phyloP scores from a whole-genome alignment of 805 yeast species.

The Torulaspora indica region DNA sequence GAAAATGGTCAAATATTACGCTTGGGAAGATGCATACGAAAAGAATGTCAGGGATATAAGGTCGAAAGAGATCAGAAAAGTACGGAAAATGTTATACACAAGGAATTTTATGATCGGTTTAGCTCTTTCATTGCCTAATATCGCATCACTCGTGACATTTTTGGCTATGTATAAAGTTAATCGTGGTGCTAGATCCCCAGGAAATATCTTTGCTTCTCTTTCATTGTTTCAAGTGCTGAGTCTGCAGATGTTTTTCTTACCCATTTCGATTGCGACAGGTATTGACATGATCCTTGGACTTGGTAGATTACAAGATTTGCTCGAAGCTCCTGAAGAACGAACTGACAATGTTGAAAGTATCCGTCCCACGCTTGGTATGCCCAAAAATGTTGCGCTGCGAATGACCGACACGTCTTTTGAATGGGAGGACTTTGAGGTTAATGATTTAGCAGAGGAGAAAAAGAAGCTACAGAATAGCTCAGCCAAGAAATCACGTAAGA shows the following conservation, averaged over 20 bases:
- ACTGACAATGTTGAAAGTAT: slow-evolving; percentile 18
- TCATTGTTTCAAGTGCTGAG: slow-evolving; percentile 61
- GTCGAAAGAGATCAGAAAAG: slow-evolving; percentile 52
- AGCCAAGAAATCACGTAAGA: slow-evolving; percentile 14
- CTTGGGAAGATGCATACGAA: slow-evolving; percentile 84
- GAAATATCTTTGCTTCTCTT: slow-evolving; percentile 63
- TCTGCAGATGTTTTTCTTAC: slow-evolving; percentile 61
- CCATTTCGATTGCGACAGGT: slow-evolving; percentile 62
- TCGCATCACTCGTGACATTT: slow-evolving; percentile 65
- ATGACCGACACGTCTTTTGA: slow-evolving; percentile 53
- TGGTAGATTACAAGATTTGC: slow-evolving; percentile 49
- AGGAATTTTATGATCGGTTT: slow-evolving; percentile 62
- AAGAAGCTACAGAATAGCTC: slow-evolving; percentile 24
- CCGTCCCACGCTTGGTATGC: slow-evolving; percentile 19
- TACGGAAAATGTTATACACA: slow-evolving; percentile 59
- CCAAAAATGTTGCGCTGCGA: slow-evolving; percentile 42
- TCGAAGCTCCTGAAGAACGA: slow-evolving; percentile 43
- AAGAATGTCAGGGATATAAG: slow-evolving; percentile 53
- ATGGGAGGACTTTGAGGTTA: slow-evolving; percentile 56
- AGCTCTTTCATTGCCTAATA: slow-evolving; percentile 60
- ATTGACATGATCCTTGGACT: slow-evolving; percentile 64
- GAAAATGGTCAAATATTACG: slow-evolving; percentile 80
- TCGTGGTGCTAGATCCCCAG: slow-evolving; percentile 44
- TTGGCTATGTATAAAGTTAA: slow-evolving; percentile 45
- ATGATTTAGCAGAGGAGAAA: slow-evolving; percentile 32